Evolutionary conservation across 2,329 filamentous ascomycete genomes (phyloP).

Genomic region (Stemphylium vesicarium): DNA sequence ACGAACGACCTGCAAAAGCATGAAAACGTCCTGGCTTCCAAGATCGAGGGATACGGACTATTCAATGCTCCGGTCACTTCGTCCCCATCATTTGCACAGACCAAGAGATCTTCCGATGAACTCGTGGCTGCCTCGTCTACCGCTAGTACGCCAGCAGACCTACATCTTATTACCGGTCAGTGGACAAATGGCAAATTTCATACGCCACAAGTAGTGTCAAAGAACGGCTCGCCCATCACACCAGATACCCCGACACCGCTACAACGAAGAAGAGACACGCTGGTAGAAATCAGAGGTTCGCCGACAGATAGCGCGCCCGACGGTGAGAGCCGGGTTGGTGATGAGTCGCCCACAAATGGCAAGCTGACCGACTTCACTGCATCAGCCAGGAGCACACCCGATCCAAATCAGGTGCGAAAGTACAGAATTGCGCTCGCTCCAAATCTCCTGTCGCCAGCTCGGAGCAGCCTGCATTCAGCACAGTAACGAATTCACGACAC

Average conservation of each 20-base stretch:
- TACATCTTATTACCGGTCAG: conserved; percentile 8
- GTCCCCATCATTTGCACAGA: conserved; percentile 40
- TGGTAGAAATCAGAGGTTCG: conserved; percentile 3
- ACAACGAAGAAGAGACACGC: conserved; percentile 22
- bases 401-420: conserved; percentile 29
- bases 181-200: conserved; percentile 26
- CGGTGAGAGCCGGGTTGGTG: neutral
- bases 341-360: conserved; percentile 3
- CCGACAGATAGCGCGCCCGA: conserved; percentile 14
- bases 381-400: neutral
- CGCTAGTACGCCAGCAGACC: conserved; percentile 35
- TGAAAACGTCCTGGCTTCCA: conserved; percentile 23
- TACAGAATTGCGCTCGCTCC: conserved; percentile 44
- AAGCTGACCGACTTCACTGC: neutral
- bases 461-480: conserved; percentile 2
- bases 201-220: conserved; percentile 18
- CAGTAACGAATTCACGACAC: neutral
- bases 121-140: conserved; percentile 37
- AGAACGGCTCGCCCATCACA: conserved; percentile 19
- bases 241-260: conserved; percentile 32
- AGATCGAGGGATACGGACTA: conserved; percentile 35
- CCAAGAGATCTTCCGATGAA: conserved; percentile 44
- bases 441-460: conserved; percentile 31
- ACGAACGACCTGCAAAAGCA: conserved; percentile 20
- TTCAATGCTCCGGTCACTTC: conserved; percentile 16